phyloP scores from a whole-genome alignment of 2,329 filamentous ascomycete genomes.

The Monilinia vaccinii-corymbosi region DNA sequence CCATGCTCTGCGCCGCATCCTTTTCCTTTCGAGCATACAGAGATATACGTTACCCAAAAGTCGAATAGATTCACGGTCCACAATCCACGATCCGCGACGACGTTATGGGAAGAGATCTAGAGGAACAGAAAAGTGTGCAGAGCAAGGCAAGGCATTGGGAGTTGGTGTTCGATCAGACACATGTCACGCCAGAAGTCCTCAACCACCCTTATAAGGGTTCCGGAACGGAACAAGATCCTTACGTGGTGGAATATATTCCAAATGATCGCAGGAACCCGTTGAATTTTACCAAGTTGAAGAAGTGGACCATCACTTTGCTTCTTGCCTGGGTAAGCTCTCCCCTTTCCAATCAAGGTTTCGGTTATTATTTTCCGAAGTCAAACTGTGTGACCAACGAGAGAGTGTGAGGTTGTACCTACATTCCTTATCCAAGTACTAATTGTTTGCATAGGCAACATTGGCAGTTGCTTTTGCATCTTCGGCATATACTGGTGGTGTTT shows the following conservation, averaged over 20 bases:
- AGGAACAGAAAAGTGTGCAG: constrained; percentile 14
- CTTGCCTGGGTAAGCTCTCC: constrained; percentile 34
- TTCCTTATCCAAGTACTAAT: constrained; percentile 30
- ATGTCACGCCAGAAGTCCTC: constrained; percentile 37
- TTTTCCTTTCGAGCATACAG: neutral
- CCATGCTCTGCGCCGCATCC: neutral
- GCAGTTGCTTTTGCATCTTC: constrained; percentile 34
- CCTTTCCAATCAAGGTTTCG: neutral
- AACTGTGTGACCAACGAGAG: neutral
- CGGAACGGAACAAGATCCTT: constrained; percentile 35
- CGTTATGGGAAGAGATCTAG: constrained; percentile 15
- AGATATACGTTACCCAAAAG: neutral
- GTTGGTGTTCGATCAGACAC: constrained; percentile 37
- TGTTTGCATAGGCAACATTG: constrained; percentile 41
- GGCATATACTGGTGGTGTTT: constrained; percentile 34
- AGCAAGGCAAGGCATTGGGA: constrained; percentile 30
- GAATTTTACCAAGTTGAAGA: constrained; percentile 28
- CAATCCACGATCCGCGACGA: neutral
- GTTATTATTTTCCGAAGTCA: neutral
- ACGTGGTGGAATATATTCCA: constrained; percentile 35
- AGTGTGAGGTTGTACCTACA: neutral
- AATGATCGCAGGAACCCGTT: constrained; percentile 36
- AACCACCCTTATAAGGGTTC: constrained; percentile 33
- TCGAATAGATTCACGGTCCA: too few relatives aligned
- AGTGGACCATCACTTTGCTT: constrained; percentile 34